Evolutionary conservation across 2,329 filamentous ascomycete species (phyloP).

Genomic region (Hirsutella thompsonii): DNA sequence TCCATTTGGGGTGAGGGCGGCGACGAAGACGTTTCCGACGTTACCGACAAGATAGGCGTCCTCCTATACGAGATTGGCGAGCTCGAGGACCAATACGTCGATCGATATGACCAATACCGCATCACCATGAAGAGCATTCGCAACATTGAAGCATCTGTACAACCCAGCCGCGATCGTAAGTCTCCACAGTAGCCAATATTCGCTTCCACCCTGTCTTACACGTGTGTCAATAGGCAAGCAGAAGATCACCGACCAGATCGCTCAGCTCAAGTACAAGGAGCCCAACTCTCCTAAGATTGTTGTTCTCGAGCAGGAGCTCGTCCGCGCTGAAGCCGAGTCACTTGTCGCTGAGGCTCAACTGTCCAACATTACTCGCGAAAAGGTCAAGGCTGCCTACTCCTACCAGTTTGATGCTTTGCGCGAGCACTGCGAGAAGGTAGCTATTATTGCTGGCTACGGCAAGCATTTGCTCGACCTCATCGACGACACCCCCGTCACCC

Average conservation of each 20-base stretch:
- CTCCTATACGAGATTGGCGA: conserved; percentile 97
- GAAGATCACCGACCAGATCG: conserved; percentile 98
- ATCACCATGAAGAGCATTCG: conserved; percentile 99
- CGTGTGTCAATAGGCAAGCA: conserved; percentile 67
- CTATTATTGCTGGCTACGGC: conserved; percentile 93
- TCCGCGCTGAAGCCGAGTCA: conserved; percentile 97
- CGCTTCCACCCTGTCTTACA: not conserved
- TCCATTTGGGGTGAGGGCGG: conserved; percentile 93
- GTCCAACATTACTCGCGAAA: conserved; percentile 98
- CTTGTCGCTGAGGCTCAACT: conserved; percentile 95
- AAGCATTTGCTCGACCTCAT: conserved; percentile 97
- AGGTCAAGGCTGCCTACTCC: conserved; percentile 94
- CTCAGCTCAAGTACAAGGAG: conserved; percentile 98
- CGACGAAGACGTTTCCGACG: conserved; percentile 96
- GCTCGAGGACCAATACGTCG: conserved; percentile 95
- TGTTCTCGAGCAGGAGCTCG: conserved; percentile 94
- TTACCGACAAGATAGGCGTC: conserved; percentile 97
- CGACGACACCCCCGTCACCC: conserved; percentile 92
- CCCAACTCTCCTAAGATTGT: conserved; percentile 96
- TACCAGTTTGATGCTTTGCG: conserved; percentile 97
- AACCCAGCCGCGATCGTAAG: conserved; percentile 92
- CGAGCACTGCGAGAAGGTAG: conserved; percentile 96
- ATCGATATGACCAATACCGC: conserved; percentile 97
- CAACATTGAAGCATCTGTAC: conserved; percentile 97
- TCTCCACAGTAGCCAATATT: conserved; percentile 4